Percentiles rank a stretch among this genome's conserved stretches.
phyloP scores from a whole-genome alignment of 768 basidiomycete species.

The Mycena epipterygia region DNA sequence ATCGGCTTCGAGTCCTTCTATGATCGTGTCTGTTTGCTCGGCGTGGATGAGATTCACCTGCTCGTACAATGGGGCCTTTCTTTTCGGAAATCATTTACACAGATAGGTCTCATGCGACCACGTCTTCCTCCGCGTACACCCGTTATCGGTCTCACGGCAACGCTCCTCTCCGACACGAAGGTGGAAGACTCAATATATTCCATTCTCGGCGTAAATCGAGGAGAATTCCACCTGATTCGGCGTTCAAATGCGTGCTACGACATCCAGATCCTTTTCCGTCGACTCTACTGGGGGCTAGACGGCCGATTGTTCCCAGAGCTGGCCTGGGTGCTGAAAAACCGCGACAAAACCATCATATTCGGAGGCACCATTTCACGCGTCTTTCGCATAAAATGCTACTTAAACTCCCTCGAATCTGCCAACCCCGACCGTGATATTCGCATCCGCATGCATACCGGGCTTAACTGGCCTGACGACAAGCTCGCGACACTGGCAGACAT shows the following conservation, averaged over 20 bases:
- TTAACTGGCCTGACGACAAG: background rate
- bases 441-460: background rate
- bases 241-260: constrained; percentile 43
- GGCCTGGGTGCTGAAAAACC: constrained; percentile 38
- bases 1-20: constrained; percentile 35
- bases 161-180: constrained; percentile 32
- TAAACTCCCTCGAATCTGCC: constrained; percentile 12
- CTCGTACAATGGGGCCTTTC: constrained; percentile 41
- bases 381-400: constrained; percentile 37
- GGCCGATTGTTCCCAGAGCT: constrained; percentile 40
- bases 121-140: constrained; percentile 31
- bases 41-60: constrained; percentile 46
- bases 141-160: constrained; percentile 38
- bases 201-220: constrained; percentile 38
- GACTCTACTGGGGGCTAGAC: constrained; percentile 30
- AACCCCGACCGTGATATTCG: background rate
- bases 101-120: constrained; percentile 39
- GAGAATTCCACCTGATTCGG: constrained; percentile 38
- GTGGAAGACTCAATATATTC: constrained; percentile 29
- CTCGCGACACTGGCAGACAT: background rate
- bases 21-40: constrained; percentile 37
- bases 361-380: constrained; percentile 41
- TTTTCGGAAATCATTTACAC: constrained; percentile 40
- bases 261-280: constrained; percentile 41
- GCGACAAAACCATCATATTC: constrained; percentile 43